Percentiles rank a stretch among this genome's conserved stretches.
Evolutionary conservation across 176 grass and related monocot genomes (phyloP).

Genomic region (Oryza glaberrima): DNA sequence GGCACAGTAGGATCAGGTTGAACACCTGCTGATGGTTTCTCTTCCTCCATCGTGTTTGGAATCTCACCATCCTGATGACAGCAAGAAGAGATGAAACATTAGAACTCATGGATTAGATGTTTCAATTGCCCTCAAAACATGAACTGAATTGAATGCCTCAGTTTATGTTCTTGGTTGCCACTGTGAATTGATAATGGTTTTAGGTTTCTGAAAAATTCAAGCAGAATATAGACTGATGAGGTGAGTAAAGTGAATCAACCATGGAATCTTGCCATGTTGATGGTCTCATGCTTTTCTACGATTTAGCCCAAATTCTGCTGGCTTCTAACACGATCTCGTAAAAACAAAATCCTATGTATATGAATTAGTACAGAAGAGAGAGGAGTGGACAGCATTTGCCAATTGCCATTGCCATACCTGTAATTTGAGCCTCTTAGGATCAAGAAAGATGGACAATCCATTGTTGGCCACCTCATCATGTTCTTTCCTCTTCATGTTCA

Average conservation of each 20-base stretch:
- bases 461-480: constrained; percentile 41
- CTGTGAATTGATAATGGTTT: neutral
- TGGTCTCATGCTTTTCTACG: neutral
- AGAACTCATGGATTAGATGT: neutral
- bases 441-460: constrained; percentile 47
- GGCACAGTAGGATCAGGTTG: neutral
- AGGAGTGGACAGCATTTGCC: neutral
- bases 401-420: constrained; percentile 33
- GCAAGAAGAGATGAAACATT: neutral
- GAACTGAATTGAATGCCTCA: neutral
- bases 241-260: neutral
- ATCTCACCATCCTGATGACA: constrained; percentile 31
- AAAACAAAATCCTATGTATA: neutral
- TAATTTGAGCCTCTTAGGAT: constrained; percentile 56
- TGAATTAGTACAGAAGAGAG: neutral
- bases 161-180: neutral
- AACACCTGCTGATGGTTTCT: constrained; percentile 10
- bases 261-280: constrained; percentile 39
- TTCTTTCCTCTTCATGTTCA: constrained; percentile 61
- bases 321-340: neutral
- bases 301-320: neutral
- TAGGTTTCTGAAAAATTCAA: neutral
- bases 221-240: neutral
- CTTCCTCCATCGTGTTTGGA: constrained; percentile 43
- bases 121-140: too few relatives aligned